Evolutionary conservation across 2,329 filamentous ascomycete species (phyloP).

Genomic region (Fusarium graminum): DNA sequence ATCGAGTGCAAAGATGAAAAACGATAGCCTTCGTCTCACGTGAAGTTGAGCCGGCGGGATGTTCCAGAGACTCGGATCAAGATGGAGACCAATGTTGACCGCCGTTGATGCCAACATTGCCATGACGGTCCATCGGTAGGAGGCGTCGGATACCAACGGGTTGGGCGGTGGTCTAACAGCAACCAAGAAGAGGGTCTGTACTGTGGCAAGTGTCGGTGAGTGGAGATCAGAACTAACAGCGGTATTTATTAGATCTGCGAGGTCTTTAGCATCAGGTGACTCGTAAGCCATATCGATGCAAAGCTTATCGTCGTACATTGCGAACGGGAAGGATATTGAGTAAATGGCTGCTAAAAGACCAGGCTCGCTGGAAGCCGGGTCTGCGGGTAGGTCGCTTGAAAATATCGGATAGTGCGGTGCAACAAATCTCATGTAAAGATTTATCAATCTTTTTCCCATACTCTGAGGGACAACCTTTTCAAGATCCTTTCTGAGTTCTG

Average conservation of each 20-base stretch:
- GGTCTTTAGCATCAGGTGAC: background rate
- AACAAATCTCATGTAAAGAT: background rate
- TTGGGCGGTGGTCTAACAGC: background rate
- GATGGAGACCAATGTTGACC: background rate
- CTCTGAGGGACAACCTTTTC: background rate
- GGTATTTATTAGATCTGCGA: background rate
- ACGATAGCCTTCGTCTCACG: background rate
- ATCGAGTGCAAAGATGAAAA: background rate
- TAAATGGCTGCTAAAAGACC: constrained; percentile 2
- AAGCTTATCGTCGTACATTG: constrained; percentile 13
- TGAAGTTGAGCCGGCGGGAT: background rate
- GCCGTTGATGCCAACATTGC: background rate
- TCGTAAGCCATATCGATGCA: constrained; percentile 20
- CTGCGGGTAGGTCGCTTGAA: background rate
- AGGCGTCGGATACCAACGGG: constrained; percentile 6
- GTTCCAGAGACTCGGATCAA: constrained; percentile 5
- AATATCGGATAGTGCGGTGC: constrained; percentile 7
- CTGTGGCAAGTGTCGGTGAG: background rate
- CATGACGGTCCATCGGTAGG: constrained; percentile 1
- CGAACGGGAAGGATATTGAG: background rate
- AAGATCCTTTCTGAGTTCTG: background rate
- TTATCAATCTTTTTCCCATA: constrained; percentile 1
- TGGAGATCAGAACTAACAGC: background rate
- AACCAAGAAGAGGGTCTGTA: background rate
- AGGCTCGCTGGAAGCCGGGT: background rate